Conservation (phyloP, 352 stramenopile species). For the Lagenidium giganteum region DNA sequence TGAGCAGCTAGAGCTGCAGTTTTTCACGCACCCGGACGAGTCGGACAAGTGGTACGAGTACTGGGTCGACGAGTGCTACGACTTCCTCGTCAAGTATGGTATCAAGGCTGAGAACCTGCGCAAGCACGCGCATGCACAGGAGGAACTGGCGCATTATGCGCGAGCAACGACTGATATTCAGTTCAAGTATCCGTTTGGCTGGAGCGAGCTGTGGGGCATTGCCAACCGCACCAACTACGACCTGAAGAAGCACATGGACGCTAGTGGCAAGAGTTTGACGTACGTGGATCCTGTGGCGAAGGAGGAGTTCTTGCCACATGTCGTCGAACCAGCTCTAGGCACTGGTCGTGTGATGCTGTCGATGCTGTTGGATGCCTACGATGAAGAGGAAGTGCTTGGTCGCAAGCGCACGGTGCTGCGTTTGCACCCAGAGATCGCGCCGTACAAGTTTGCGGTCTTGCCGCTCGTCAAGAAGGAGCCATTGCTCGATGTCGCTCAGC, state of each 20-base stretch:
- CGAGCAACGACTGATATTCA: constrained; percentile 96
- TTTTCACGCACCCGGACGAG: constrained; percentile 70
- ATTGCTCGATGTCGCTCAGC: constrained; percentile 81
- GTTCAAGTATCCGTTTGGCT: constrained; percentile 97
- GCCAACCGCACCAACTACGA: constrained; percentile 96
- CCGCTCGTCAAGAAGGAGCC: constrained; percentile 95
- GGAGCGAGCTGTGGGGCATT: constrained; percentile 96
- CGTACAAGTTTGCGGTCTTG: constrained; percentile 90
- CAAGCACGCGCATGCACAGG: constrained; percentile 88
- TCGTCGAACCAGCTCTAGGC: constrained; percentile 91
- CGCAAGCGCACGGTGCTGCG: constrained; percentile 82
- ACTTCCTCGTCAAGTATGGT: constrained; percentile 88
- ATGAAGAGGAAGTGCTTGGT: constrained; percentile 91
- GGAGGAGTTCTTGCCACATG: constrained; percentile 92
- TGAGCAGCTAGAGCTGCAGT: constrained; percentile 95
- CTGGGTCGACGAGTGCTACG: constrained; percentile 91
- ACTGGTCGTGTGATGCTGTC: constrained; percentile 92
- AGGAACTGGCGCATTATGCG: constrained; percentile 96
- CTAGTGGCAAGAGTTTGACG: constrained; percentile 87
- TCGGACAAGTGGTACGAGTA: constrained; percentile 79
- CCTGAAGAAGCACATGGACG: constrained; percentile 93
- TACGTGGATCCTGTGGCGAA: constrained; percentile 60
- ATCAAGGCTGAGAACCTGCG: constrained; percentile 88
- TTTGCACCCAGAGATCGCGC: constrained; percentile 93
- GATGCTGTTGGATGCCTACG: constrained; percentile 93